Evolutionary conservation across 345 rosid species (phyloP).

Genomic region (Litchi chinensis): DNA sequence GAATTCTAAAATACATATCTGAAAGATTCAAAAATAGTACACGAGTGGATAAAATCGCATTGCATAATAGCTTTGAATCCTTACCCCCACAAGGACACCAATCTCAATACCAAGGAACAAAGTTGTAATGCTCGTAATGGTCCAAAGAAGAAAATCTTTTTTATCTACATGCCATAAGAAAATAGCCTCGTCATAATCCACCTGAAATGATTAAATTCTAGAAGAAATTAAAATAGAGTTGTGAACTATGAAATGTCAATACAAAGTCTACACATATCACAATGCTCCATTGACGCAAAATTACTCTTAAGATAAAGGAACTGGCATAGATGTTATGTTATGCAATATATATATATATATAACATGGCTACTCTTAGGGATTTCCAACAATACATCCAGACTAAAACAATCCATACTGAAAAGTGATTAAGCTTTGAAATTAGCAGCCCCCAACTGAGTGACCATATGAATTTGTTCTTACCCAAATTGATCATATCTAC

Average conservation of each 20-base stretch:
- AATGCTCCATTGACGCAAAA: neutral
- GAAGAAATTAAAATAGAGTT: neutral
- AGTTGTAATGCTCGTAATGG: slow-evolving; percentile 71
- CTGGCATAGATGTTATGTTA: neutral
- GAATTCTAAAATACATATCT: neutral
- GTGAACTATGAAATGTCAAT: neutral
- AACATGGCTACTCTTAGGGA: neutral
- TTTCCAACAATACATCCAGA: neutral
- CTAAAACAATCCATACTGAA: neutral
- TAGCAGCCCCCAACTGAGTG: neutral
- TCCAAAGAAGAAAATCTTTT: slow-evolving; percentile 97
- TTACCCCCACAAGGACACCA: slow-evolving; percentile 96
- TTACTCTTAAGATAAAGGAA: neutral
- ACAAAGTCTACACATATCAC: neutral
- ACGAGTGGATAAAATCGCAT: neutral
- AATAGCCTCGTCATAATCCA: slow-evolving; percentile 93
- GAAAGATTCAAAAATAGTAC: neutral
- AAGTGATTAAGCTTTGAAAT: neutral
- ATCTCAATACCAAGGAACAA: slow-evolving; percentile 96
- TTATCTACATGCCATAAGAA: slow-evolving; percentile 96
- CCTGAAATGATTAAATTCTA: slow-evolving; percentile 52
- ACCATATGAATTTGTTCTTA: neutral
- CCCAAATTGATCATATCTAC: neutral
- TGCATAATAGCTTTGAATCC: slow-evolving; percentile 26
- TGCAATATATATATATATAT: neutral